Evolutionary conservation across 768 basidiomycete species (phyloP).

Genomic region (Paxillus rubicundulus): DNA sequence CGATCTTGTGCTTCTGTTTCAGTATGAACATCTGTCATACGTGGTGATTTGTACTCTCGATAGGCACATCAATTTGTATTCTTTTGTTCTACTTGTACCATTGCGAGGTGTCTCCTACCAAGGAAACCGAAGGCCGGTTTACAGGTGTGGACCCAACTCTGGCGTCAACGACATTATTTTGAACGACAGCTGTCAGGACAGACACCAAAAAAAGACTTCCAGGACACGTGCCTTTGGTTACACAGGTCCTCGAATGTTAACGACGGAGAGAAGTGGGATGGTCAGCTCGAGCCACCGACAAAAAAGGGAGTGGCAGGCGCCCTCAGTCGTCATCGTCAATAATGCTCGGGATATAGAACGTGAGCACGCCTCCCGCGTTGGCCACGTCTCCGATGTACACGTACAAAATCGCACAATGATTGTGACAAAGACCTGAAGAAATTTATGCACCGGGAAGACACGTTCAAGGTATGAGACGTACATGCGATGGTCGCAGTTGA

Average conservation of each 20-base stretch:
- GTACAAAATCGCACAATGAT: conserved; percentile 83
- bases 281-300: not conserved
- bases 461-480: conserved; percentile 35
- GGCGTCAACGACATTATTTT: too few species aligned
- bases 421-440: conserved; percentile 68
- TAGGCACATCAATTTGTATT: conserved; percentile 8
- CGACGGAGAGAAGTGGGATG: not conserved
- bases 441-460: not conserved
- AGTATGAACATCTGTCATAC: conserved; percentile 13
- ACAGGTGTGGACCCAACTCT: too few species aligned
- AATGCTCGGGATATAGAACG: conserved; percentile 83
- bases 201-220: not conserved
- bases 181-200: not conserved
- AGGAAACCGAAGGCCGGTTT: too few species aligned
- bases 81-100: not conserved
- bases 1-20: not conserved
- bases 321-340: conserved; percentile 49
- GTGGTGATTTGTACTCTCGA: not conserved
- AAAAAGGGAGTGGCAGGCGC: not conserved
- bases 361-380: conserved; percentile 80
- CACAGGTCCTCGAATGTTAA: not conserved
- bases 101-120: too few species aligned
- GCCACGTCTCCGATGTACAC: conserved; percentile 83
- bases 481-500: conserved; percentile 85
- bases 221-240: not conserved